Conservation (phyloP, 129 eudicot species). For the carrot (Daucus carota) region DH1_v3.0 NC_030382.2:43546501-43547000, state of each 20-base stretch:
- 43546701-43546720: neutral
- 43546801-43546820: neutral
- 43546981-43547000: conserved; percentile 67
- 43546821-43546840: neutral
- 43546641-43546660: too few relatives aligned
- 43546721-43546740: neutral
- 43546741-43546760: neutral
- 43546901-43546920: conserved; percentile 88
- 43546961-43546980: conserved; percentile 93
- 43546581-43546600: too few relatives aligned
- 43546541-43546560: too few relatives aligned
- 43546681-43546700: too few relatives aligned
- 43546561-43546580: too few relatives aligned
- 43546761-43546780: neutral
- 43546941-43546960: conserved; percentile 70
- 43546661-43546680: too few relatives aligned
- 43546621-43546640: too few relatives aligned
- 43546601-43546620: too few relatives aligned
- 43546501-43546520: too few relatives aligned
- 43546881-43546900: neutral
- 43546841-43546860: neutral
- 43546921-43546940: conserved; percentile 73
- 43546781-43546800: neutral
- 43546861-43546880: neutral
- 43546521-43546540: too few relatives aligned